phyloP scores from a whole-genome alignment of 2,329 filamentous ascomycete genomes.

The Corynespora cassiicola region DNA sequence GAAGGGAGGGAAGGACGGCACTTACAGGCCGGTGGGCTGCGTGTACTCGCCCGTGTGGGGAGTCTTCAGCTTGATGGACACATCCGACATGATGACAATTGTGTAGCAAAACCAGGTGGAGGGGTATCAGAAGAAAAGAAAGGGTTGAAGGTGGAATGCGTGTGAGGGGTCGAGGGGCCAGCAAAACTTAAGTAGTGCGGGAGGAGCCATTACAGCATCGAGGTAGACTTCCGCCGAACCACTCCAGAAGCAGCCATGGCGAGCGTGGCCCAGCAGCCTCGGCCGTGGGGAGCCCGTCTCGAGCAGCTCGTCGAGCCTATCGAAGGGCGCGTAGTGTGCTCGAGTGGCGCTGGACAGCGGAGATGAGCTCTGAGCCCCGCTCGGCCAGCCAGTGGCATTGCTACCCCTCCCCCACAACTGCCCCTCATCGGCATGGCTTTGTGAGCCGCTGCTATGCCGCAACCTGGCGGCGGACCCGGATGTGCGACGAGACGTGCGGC shows the following conservation, averaged over 20 bases:
- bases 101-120: slow-evolving; percentile 18
- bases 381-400: slow-evolving; percentile 29
- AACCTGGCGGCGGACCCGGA: too few relatives aligned
- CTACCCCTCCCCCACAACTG: slow-evolving; percentile 43
- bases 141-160: slow-evolving; percentile 4
- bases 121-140: slow-evolving; percentile 30
- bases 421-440: too few relatives aligned
- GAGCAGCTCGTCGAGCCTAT: slow-evolving; percentile 27
- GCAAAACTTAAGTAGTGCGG: slow-evolving; percentile 40
- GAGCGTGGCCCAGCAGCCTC: slow-evolving; percentile 28
- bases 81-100: slow-evolving; percentile 49
- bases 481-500: too few relatives aligned
- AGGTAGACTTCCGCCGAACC: slow-evolving; percentile 25
- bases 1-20: slow-evolving; percentile 58
- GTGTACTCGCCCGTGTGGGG: slow-evolving; percentile 67
- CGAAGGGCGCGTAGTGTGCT: slow-evolving; percentile 16
- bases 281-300: slow-evolving; percentile 37
- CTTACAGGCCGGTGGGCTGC: slow-evolving; percentile 62
- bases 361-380: slow-evolving; percentile 34
- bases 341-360: slow-evolving; percentile 28
- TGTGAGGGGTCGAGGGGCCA: slow-evolving; percentile 29
- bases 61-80: slow-evolving; percentile 69
- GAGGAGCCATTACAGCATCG: slow-evolving; percentile 30
- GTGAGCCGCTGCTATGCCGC: too few relatives aligned
- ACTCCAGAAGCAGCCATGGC: slow-evolving; percentile 18